Conservation (phyloP, 1,139 yeast genomes). For the Dujonia santamariae region DNA sequence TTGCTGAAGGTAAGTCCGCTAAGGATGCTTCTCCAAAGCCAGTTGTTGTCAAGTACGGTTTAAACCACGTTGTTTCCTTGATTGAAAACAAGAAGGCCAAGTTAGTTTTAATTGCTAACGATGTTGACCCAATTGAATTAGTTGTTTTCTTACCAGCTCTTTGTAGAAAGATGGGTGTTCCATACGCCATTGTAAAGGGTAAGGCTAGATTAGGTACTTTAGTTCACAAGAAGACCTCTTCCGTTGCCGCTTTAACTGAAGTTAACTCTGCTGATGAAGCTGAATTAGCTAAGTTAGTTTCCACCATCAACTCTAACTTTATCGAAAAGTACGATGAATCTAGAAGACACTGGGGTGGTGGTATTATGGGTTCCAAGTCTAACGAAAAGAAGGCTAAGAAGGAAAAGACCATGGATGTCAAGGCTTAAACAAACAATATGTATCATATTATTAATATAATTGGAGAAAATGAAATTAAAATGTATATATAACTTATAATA, state of each 20-base stretch:
- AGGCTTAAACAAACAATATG: conserved; percentile 73
- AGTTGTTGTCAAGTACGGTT: conserved; percentile 92
- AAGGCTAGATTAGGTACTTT: conserved; percentile 98
- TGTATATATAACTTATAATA: too few species aligned
- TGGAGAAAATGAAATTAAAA: background rate
- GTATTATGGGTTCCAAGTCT: conserved; percentile 93
- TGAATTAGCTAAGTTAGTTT: conserved; percentile 85
- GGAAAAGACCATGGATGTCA: conserved; percentile 38
- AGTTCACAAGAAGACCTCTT: conserved; percentile 94
- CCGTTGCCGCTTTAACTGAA: conserved; percentile 96
- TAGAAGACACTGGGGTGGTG: conserved; percentile 99
- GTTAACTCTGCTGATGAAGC: conserved; percentile 92
- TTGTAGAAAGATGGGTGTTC: conserved; percentile 99
- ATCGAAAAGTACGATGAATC: conserved; percentile 87
- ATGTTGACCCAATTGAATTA: conserved; percentile 97
- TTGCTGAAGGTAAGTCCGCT: conserved; percentile 95
- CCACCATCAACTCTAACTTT: conserved; percentile 92
- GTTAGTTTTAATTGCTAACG: conserved; percentile 95
- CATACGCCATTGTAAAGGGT: conserved; percentile 97
- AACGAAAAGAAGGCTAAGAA: conserved; percentile 60
- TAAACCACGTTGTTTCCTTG: conserved; percentile 95
- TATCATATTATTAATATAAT: too few species aligned
- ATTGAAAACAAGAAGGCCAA: conserved; percentile 98
- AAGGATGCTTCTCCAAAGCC: conserved; percentile 97
- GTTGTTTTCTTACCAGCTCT: conserved; percentile 96